Percentiles rank a stretch among this genome's conserved stretches.
phyloP scores from a whole-genome alignment of 1,139 yeast genomes.

The Suhomyces terraborum region DNA sequence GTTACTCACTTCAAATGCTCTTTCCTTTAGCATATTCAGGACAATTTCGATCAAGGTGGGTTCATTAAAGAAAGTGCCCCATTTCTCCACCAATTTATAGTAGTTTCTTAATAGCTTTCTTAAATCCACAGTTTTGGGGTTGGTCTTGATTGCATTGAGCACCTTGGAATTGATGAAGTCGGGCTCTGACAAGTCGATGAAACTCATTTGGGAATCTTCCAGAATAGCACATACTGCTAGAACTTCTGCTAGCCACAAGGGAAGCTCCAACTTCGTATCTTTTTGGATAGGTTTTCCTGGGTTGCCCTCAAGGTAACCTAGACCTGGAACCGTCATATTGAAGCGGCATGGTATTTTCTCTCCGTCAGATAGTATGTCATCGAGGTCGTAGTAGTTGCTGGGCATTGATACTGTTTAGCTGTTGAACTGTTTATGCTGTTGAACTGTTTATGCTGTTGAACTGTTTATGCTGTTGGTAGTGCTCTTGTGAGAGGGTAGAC shows the following conservation, averaged over 20 bases:
- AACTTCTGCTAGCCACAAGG: conserved; percentile 86
- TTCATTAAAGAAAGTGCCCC: conserved; percentile 73
- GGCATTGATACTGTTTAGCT: conserved; percentile 8
- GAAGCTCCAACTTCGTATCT: conserved; percentile 74
- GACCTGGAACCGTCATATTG: conserved; percentile 76
- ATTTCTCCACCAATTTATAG: conserved; percentile 67
- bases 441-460: background rate
- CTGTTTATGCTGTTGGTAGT: too few relatives aligned
- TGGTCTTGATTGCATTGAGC: conserved; percentile 79
- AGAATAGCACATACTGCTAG: conserved; percentile 58
- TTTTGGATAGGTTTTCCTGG: conserved; percentile 65
- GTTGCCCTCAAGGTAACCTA: conserved; percentile 85
- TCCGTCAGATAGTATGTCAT: conserved; percentile 77
- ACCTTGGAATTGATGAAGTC: conserved; percentile 64
- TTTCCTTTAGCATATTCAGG: conserved; percentile 55
- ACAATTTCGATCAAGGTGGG: conserved; percentile 59
- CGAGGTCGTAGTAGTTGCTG: conserved; percentile 69
- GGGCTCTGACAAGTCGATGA: conserved; percentile 70
- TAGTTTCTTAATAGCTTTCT: conserved; percentile 68
- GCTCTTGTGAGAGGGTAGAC: too few relatives aligned
- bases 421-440: background rate
- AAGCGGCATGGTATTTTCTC: conserved; percentile 78
- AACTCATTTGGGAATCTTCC: conserved; percentile 50
- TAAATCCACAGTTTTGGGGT: conserved; percentile 66
- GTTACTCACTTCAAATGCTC: conserved; percentile 73